These are phyloP conservation scores for Fremontodendron californicum DNA, from an alignment of 345 rosid species.

Conservation along the genomic window DNA sequence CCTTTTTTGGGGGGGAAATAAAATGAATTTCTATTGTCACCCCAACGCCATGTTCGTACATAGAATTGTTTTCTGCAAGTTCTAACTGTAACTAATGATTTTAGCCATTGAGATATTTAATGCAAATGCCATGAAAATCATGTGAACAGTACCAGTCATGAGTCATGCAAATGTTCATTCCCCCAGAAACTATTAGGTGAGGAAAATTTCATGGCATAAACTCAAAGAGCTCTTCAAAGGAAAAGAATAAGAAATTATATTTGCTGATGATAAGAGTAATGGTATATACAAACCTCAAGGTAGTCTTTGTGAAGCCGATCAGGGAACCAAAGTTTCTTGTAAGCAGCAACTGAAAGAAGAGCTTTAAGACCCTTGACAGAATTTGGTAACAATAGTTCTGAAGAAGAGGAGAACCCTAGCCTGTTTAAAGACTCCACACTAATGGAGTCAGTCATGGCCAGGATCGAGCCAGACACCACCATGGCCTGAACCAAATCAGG, in stretches of 20 bases:
- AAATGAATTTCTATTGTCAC: no score
- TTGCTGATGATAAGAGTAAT: not conserved
- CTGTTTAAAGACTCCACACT: conserved; percentile 37
- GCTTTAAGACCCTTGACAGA: conserved; percentile 76
- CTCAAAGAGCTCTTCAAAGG: not conserved
- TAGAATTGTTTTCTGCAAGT: not conserved
- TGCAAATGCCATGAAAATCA: conserved; percentile 1
- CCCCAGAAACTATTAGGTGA: not conserved
- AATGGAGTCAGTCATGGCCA: conserved; percentile 79
- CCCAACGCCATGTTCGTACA: not conserved
- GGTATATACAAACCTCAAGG: conserved; percentile 55
- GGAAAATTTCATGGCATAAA: not conserved
- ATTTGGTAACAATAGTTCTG: conserved; percentile 68
- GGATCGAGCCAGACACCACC: conserved; percentile 82
- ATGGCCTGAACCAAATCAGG: conserved; percentile 62
- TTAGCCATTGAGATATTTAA: not conserved
- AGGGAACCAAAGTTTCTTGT: conserved; percentile 89
- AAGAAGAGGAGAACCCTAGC: conserved; percentile 73
- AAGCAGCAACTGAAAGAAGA: conserved; percentile 65
- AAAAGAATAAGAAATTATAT: not conserved
- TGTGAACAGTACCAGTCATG: conserved; percentile 11
- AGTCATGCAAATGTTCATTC: not conserved
- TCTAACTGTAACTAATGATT: conserved; percentile 9
- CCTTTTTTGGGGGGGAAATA: no score
- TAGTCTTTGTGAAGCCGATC: conserved; percentile 66